Evolutionary conservation across 257 asterid species (phyloP).

Genomic region (Marsdenia floribunda): DNA sequence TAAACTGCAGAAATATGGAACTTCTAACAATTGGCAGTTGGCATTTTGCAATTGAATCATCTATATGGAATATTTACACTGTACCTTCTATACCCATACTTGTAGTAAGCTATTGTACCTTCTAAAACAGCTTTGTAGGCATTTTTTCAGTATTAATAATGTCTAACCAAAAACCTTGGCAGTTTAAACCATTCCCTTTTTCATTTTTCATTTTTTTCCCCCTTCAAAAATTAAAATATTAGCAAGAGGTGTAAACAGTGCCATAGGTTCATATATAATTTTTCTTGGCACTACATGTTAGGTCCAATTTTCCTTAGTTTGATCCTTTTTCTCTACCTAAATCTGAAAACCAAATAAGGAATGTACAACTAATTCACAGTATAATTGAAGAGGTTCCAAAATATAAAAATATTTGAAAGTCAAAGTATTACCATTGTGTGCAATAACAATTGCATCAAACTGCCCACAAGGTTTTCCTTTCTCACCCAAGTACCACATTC

Average conservation of each 20-base stretch:
- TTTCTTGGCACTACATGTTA: neutral
- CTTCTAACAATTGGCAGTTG: too few relatives aligned
- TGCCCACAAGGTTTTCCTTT: constrained; percentile 77
- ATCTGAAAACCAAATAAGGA: neutral
- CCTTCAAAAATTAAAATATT: neutral
- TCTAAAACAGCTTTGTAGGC: neutral
- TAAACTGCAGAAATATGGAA: too few relatives aligned
- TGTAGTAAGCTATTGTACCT: neutral
- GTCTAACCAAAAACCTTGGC: neutral
- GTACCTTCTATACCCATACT: neutral
- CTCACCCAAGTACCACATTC: constrained; percentile 88
- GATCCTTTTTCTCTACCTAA: neutral
- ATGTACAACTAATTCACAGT: neutral
- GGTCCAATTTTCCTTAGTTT: neutral
- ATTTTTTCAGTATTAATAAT: neutral
- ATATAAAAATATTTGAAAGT: neutral
- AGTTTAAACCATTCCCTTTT: neutral
- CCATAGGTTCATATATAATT: neutral
- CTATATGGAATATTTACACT: neutral
- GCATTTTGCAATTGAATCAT: too few relatives aligned
- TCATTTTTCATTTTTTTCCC: neutral
- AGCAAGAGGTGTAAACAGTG: neutral
- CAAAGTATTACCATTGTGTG: constrained; percentile 72
- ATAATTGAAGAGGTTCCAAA: neutral
- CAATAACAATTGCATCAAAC: constrained; percentile 85